Conservation (phyloP, 768 basidiomycete species). For the Candolleomyces eurysporus region DNA sequence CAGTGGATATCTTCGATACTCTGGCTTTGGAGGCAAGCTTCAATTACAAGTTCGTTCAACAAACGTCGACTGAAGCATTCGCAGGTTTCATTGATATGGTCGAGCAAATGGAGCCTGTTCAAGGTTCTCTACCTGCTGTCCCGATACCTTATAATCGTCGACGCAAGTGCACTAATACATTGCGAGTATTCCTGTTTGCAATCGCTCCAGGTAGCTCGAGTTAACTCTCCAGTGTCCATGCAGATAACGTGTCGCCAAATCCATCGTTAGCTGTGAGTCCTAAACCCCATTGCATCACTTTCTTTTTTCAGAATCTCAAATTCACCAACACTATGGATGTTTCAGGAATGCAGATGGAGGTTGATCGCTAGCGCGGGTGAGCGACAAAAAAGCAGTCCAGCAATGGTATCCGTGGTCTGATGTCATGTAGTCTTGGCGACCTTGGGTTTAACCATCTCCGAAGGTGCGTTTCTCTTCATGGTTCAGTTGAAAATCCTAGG, state of each 20-base stretch:
- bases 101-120: not conserved
- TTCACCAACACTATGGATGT: not conserved
- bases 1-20: no score
- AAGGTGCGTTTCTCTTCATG: not conserved
- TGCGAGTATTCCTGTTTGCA: not conserved
- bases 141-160: not conserved
- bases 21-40: no score
- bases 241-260: no score
- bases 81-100: not conserved
- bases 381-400: not conserved
- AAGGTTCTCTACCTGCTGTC: slow-evolving; percentile 1
- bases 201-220: no score
- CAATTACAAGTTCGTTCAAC: no score
- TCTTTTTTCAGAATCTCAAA: no score
- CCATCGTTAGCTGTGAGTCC: no score
- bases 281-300: no score
- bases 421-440: not conserved
- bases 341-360: not conserved
- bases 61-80: no score
- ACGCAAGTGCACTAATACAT: not conserved
- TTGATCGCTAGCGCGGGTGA: not conserved
- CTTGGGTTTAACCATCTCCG: not conserved
- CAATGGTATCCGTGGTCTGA: no score
- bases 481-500: not conserved
- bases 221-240: no score